Evolutionary conservation across 371 early-diverging fungal genomes (phyloP).

Genomic region (Mortierella sp.): DNA sequence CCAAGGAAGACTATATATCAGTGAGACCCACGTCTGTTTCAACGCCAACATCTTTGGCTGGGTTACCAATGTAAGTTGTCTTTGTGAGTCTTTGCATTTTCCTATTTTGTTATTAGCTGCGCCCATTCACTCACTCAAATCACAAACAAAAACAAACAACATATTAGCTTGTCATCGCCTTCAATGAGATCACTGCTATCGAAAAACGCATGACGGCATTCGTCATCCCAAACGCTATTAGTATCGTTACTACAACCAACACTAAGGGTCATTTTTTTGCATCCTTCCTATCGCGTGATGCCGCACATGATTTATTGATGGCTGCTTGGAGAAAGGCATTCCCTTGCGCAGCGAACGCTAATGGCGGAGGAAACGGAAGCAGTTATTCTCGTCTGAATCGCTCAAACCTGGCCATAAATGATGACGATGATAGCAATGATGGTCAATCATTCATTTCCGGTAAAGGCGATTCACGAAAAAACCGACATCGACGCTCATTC

Average conservation of each 20-base stretch:
- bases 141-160: neutral
- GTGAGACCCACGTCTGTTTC: conserved; percentile 90
- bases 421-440: conserved; percentile 43
- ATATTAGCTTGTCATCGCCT: conserved; percentile 80
- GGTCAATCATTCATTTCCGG: conserved; percentile 48
- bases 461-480: conserved; percentile 36
- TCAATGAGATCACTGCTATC: conserved; percentile 86
- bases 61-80: conserved; percentile 80
- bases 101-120: too few relatives aligned
- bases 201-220: conserved; percentile 84
- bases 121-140: too few relatives aligned
- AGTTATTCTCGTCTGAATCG: conserved; percentile 27
- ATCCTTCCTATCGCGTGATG: conserved; percentile 86
- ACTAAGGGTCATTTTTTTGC: conserved; percentile 75
- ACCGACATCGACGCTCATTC: conserved; percentile 37
- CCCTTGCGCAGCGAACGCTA: conserved; percentile 44
- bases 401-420: conserved; percentile 33
- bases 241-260: conserved; percentile 73
- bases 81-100: neutral
- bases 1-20: conserved; percentile 93
- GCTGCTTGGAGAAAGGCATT: conserved; percentile 76
- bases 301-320: conserved; percentile 77
- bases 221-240: conserved; percentile 90
- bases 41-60: conserved; percentile 97
- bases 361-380: conserved; percentile 10